These are phyloP conservation scores for Trichoderma pleuroti DNA, from an alignment of 2,329 filamentous ascomycete genomes.

Conservation along the genomic window DNA sequence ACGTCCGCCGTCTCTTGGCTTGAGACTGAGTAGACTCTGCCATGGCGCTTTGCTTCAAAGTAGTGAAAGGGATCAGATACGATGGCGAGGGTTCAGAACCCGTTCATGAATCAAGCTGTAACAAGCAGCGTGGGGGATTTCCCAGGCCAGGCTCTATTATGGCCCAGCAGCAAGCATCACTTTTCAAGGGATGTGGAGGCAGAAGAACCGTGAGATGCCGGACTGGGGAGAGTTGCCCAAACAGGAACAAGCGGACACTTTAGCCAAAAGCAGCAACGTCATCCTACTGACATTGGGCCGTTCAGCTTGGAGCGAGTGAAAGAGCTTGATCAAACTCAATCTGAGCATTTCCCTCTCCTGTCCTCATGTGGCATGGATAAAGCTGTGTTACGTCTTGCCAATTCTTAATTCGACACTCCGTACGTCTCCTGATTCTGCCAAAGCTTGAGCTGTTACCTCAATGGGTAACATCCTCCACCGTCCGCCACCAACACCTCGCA, in stretches of 20 bases:
- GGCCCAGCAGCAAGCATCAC: background rate
- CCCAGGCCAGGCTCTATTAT: background rate
- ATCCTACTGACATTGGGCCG: constrained; percentile 8
- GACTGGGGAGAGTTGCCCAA: background rate
- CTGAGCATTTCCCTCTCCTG: background rate
- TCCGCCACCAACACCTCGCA: background rate
- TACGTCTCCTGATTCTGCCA: background rate
- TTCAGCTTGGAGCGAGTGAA: background rate
- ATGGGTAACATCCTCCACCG: constrained; percentile 6
- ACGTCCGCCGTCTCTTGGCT: background rate
- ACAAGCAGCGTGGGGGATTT: background rate
- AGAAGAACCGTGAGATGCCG: background rate
- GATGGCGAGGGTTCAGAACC: too few species aligned
- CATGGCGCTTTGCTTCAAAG: background rate
- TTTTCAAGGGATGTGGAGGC: background rate
- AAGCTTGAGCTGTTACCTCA: constrained; percentile 1
- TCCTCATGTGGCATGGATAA: background rate
- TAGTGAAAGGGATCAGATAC: too few species aligned
- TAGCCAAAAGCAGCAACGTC: constrained; percentile 11
- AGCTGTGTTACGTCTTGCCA: background rate
- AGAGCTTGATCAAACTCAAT: background rate
- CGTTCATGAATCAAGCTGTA: background rate
- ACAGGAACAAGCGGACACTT: background rate
- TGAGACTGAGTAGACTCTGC: background rate
- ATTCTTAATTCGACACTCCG: background rate